phyloP scores from a whole-genome alignment of 2,329 filamentous ascomycete species.

The Macrophomina tecta region DNA sequence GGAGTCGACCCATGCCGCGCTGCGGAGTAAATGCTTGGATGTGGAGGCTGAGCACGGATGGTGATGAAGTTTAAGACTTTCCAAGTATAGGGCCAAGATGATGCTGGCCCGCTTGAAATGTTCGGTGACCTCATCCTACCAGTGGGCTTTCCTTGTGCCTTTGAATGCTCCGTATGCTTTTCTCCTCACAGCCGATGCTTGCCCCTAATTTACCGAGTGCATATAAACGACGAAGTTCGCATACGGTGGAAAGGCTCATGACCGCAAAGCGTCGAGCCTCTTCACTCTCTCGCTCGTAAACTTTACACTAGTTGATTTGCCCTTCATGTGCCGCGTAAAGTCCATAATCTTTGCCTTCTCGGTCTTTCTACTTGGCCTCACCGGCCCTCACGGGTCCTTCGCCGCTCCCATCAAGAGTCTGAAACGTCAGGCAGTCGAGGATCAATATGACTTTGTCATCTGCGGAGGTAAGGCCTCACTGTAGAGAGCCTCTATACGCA shows the following conservation, averaged over 20 bases:
- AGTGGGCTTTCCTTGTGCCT: background rate
- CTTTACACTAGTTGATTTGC: too few species aligned
- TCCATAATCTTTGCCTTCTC: background rate
- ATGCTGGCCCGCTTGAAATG: background rate
- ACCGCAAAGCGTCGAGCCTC: too few species aligned
- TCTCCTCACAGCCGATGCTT: background rate
- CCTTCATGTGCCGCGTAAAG: background rate
- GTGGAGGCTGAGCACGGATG: background rate
- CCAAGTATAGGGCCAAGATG: background rate
- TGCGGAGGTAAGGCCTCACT: conserved; percentile 25
- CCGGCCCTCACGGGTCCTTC: too few species aligned
- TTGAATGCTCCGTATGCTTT: background rate
- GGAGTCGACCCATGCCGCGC: background rate
- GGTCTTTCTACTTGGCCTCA: background rate
- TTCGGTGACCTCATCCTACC: background rate
- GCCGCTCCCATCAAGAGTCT: background rate
- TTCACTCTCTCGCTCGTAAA: too few species aligned
- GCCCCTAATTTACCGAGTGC: too few species aligned
- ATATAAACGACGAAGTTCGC: too few species aligned
- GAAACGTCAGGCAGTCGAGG: conserved; percentile 24
- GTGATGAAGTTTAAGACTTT: background rate
- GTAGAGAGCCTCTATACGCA: too few species aligned
- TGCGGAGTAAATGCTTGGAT: background rate
- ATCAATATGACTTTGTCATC: conserved; percentile 31
- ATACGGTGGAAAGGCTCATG: too few species aligned